phyloP scores from a whole-genome alignment of 192 early-diverging fungal genomes.

The Entomortierella lignicola region DNA sequence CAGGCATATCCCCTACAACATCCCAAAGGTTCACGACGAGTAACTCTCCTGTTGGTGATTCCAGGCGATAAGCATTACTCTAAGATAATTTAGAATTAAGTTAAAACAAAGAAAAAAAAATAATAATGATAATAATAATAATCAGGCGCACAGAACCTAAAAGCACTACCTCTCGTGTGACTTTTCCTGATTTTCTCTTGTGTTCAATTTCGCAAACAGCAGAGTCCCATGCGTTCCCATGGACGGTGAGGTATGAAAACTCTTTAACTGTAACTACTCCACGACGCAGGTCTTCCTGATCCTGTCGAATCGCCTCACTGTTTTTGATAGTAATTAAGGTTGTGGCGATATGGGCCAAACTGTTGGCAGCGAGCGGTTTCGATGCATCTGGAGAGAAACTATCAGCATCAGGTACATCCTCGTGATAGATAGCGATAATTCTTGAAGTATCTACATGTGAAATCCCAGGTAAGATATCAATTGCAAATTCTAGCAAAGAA shows the following conservation, averaged over 20 bases:
- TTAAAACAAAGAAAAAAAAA: not conserved
- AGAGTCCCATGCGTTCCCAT: slow-evolving; percentile 42
- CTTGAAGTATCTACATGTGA: slow-evolving; percentile 16
- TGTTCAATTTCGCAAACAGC: slow-evolving; percentile 55
- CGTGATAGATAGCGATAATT: slow-evolving; percentile 54
- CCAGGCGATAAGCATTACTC: slow-evolving; percentile 53
- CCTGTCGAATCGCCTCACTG: slow-evolving; percentile 38
- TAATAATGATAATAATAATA: too few relatives aligned
- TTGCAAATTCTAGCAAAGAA: too few relatives aligned
- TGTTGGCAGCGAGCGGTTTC: slow-evolving; percentile 36
- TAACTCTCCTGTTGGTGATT: slow-evolving; percentile 31
- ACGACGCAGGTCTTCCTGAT: slow-evolving; percentile 22
- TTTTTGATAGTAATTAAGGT: slow-evolving; percentile 51
- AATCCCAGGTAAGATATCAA: too few relatives aligned
- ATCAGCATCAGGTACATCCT: slow-evolving; percentile 53
- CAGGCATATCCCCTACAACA: slow-evolving; percentile 46
- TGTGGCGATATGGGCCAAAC: slow-evolving; percentile 46
- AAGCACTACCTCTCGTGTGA: slow-evolving; percentile 50
- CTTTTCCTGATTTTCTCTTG: slow-evolving; percentile 57
- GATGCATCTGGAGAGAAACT: slow-evolving; percentile 31
- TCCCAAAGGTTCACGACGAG: slow-evolving; percentile 34
- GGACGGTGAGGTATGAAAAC: slow-evolving; percentile 34
- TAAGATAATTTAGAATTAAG: slow-evolving; percentile 10
- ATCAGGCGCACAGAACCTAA: too few relatives aligned
- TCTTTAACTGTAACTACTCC: slow-evolving; percentile 13